Evolutionary conservation across 1,139 yeast genomes (phyloP).

Genomic region (Candida pseudocylindracea): DNA sequence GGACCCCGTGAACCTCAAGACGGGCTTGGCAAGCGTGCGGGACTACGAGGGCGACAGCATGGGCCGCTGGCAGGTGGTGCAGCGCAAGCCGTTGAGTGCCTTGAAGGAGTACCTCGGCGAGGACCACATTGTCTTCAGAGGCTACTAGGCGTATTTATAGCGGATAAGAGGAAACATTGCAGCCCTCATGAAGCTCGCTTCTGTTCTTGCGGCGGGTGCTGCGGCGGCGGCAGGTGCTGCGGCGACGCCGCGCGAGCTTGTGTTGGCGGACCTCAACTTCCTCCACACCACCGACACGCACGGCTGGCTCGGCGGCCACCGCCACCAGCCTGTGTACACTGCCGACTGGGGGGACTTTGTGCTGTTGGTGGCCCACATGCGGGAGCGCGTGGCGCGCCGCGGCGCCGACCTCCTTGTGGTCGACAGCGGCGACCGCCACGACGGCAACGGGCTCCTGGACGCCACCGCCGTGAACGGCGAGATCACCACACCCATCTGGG

Average conservation of each 20-base stretch:
- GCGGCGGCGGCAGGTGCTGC: background rate
- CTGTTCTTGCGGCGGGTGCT: too few relatives aligned
- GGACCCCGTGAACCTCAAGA: too few relatives aligned
- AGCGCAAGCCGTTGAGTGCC: too few relatives aligned
- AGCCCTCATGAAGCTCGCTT: too few relatives aligned
- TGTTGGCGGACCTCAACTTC: slow-evolving; percentile 32
- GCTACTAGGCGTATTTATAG: too few relatives aligned
- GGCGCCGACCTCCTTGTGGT: slow-evolving; percentile 47
- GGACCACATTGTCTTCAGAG: too few relatives aligned
- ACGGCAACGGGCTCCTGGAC: slow-evolving; percentile 82
- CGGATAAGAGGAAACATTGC: too few relatives aligned
- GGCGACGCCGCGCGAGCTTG: background rate
- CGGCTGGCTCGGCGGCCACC: slow-evolving; percentile 85
- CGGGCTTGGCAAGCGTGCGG: too few relatives aligned
- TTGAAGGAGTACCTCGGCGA: too few relatives aligned
- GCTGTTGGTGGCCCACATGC: slow-evolving; percentile 36
- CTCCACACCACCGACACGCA: slow-evolving; percentile 92
- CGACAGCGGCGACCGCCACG: slow-evolving; percentile 89
- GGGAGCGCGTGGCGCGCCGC: slow-evolving; percentile 15
- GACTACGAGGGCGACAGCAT: too few relatives aligned
- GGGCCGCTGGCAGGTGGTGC: too few relatives aligned
- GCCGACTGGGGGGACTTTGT: slow-evolving; percentile 91
- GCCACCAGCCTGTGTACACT: slow-evolving; percentile 47
- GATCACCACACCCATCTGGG: slow-evolving; percentile 38
- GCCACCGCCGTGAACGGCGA: slow-evolving; percentile 53